Conservation (phyloP, 306 rosid species). For the Vigna radiata region DNA sequence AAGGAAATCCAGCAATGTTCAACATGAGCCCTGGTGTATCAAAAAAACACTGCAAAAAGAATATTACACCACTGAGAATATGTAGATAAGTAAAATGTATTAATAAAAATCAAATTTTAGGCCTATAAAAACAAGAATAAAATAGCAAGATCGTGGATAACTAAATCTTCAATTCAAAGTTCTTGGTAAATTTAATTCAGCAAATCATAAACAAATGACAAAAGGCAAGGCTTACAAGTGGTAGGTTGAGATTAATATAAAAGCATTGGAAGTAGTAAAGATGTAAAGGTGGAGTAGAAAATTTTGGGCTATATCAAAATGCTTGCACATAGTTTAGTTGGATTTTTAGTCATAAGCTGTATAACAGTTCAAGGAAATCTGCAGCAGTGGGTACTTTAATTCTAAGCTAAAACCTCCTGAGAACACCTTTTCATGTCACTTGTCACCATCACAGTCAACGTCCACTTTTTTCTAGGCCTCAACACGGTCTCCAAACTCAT, state of each 20-base stretch:
- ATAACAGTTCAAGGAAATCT: not conserved
- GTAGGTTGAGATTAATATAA: not conserved
- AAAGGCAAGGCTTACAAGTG: constrained; percentile 15
- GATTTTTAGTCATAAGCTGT: not conserved
- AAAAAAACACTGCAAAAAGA: constrained; percentile 83
- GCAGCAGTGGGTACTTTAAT: constrained; percentile 5
- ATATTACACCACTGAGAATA: not conserved
- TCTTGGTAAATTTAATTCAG: not conserved
- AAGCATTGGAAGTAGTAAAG: not conserved
- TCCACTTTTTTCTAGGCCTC: not conserved
- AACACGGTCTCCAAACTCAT: not conserved
- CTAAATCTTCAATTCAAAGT: not conserved
- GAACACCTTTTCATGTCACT: not conserved
- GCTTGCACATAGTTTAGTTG: not conserved
- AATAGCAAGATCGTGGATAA: constrained; percentile 7
- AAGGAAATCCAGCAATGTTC: constrained; percentile 67
- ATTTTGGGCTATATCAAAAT: not conserved
- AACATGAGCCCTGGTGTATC: constrained; percentile 91
- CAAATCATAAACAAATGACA: constrained; percentile 16
- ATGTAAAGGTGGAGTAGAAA: constrained; percentile 1
- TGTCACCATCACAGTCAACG: not conserved
- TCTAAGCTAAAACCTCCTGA: constrained; percentile 16
- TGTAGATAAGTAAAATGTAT: constrained; percentile 22
- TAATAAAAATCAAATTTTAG: constrained; percentile 6
- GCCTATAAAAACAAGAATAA: not conserved